A percentile compares a stretch with the other conserved stretches of the same genome.
Conservation (phyloP, 495 filamentous ascomycete species). For the Aspergillus sparsus region DNA sequence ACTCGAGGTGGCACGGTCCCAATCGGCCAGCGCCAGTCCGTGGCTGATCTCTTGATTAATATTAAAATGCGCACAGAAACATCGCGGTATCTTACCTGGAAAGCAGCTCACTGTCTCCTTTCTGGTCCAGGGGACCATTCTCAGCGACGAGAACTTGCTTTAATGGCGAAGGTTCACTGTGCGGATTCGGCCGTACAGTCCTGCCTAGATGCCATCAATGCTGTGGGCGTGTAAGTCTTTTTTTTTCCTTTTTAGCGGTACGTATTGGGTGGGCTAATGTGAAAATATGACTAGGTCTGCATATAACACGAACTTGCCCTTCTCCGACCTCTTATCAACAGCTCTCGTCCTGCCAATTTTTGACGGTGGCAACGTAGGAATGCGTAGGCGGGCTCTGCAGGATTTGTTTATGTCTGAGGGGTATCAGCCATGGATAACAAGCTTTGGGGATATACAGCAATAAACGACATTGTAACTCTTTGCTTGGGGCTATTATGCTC, state of each 20-base stretch:
- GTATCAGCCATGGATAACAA: conserved; percentile 15
- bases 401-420: conserved; percentile 11
- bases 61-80: conserved; percentile 23
- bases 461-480: no score
- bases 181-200: conserved; percentile 17
- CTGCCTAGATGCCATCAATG: conserved; percentile 14
- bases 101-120: conserved; percentile 13
- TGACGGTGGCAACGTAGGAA: conserved; percentile 17
- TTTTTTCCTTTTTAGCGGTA: not conserved
- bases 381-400: conserved; percentile 18
- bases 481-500: no score
- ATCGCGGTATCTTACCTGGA: conserved; percentile 18
- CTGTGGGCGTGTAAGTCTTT: conserved; percentile 16
- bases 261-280: not conserved
- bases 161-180: conserved; percentile 18
- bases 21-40: conserved; percentile 20
- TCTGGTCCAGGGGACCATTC: conserved; percentile 6
- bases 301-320: conserved; percentile 5
- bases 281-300: conserved; percentile 1
- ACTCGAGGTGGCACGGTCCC: conserved; percentile 13
- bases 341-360: conserved; percentile 17
- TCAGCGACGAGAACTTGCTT: conserved; percentile 14
- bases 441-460: not conserved
- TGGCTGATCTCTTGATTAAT: conserved; percentile 20
- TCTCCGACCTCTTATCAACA: conserved; percentile 11